Base-by-base conservation (phyloP, 78 protist genomes). In the Planoprotostelium fungivorum region DNA sequence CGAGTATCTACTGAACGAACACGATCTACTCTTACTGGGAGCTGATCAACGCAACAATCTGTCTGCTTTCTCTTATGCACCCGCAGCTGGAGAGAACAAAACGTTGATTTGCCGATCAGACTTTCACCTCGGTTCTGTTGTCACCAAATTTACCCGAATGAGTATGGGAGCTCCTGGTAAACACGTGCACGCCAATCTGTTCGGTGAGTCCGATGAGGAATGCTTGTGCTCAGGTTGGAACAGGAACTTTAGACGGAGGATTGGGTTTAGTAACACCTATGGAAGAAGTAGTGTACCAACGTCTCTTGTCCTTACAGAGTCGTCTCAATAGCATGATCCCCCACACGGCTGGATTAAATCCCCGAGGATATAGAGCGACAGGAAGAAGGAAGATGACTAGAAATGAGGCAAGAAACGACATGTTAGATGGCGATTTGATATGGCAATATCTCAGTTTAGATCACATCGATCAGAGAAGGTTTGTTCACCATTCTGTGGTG, bases 161-260 rank as follows among this genome's bases (percentile, higher is more conserved):
- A 88, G 92, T 31, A n/a, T 89, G 83, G 84, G 38, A 39, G 38
- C 38, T 51, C n/a, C n/a, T 29, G 36, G 36, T 34, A 35, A 0
- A 28, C 83, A 88, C 84, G 0, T 35, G 9, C 29, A 39, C 29
- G 36, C 16, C 37, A 1, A 34, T 34, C 1, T 28, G 29, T 34
- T 28, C 38, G 36, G 87, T 90, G 89, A 84, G 38, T 38, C 63
- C 1, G 31, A 86, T 90, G 25, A 37, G 36, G 36, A 86, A 84
- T 31, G 86, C 88, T 29, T 51, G 83, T 83, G 91, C 89, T 34
- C 29, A 88, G 0, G 34, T 94, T 25, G 83, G 73, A n/a, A 38
- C 83, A 89, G 96, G 93, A 34, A 88, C 93, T 10, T 86, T 94
- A 16, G 96, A 91, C 63, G 96, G 96, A n/a, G 89, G 90, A 9